Percentiles rank a stretch among this genome's conserved stretches.
Evolutionary conservation across 108 stramenopile genomes (phyloP).

Genomic region (Skeletonema tropicum): DNA sequence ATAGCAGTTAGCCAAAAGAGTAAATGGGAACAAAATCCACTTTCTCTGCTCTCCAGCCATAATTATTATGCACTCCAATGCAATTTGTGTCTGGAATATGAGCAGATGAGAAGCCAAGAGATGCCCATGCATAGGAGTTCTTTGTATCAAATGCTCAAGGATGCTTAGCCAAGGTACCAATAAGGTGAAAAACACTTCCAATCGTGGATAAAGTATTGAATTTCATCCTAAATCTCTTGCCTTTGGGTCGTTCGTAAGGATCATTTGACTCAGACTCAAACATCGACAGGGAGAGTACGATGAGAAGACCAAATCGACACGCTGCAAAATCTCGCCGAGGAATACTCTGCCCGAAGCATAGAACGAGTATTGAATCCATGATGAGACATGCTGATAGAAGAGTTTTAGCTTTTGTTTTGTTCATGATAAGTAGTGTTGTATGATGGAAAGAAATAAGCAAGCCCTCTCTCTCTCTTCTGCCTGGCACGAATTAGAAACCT

Average conservation of each 20-base stretch:
- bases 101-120: constrained; percentile 40
- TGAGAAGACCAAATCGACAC: constrained; percentile 10
- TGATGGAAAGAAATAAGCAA: no score
- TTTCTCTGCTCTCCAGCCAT: constrained; percentile 24
- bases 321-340: constrained; percentile 28
- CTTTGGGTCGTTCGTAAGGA: background rate
- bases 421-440: background rate
- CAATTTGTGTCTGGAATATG: constrained; percentile 46
- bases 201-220: constrained; percentile 14
- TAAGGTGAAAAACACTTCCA: constrained; percentile 32
- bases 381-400: constrained; percentile 10
- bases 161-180: constrained; percentile 30
- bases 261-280: constrained; percentile 34
- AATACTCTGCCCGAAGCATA: constrained; percentile 18
- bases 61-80: constrained; percentile 29
- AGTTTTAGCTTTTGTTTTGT: background rate
- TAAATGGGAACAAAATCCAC: constrained; percentile 41
- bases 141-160: background rate
- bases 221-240: constrained; percentile 21
- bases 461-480: no score
- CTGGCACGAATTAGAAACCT: no score
- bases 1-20: constrained; percentile 35
- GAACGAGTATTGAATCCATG: constrained; percentile 8
- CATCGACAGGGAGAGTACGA: constrained; percentile 7
- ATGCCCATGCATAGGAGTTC: constrained; percentile 26